A percentile compares a stretch with the other conserved stretches of the same genome.
Evolutionary conservation across 2,329 filamentous ascomycete genomes (phyloP).

Genomic region (Claviceps digitariae): DNA sequence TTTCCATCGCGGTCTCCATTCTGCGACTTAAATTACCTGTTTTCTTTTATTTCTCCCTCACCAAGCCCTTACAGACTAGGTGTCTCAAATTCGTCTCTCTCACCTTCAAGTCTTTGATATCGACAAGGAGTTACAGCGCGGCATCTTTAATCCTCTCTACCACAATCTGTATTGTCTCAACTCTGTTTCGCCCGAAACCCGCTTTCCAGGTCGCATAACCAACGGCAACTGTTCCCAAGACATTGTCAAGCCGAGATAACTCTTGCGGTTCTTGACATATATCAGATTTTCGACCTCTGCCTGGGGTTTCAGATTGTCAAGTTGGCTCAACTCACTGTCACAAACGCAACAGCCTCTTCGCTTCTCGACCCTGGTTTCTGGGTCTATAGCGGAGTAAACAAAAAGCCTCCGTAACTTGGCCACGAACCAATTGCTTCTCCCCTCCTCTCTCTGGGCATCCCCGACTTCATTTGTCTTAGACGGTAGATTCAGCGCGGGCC

Average conservation of each 20-base stretch:
- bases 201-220: neutral
- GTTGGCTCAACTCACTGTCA: slow-evolving; percentile 76
- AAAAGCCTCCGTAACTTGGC: slow-evolving; percentile 86
- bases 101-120: too few species aligned
- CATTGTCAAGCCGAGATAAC: neutral
- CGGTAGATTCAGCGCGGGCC: slow-evolving; percentile 3
- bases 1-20: neutral
- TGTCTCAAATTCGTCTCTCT: too few species aligned
- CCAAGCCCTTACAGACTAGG: too few species aligned
- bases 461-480: neutral
- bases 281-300: neutral
- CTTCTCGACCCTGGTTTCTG: slow-evolving; percentile 84
- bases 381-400: slow-evolving; percentile 94
- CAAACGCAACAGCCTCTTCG: slow-evolving; percentile 62
- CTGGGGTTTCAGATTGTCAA: slow-evolving; percentile 51
- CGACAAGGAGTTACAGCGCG: neutral
- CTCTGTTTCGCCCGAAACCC: neutral
- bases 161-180: neutral
- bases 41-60: neutral
- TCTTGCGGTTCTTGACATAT: neutral
- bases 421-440: neutral
- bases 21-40: slow-evolving; percentile 1
- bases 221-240: neutral
- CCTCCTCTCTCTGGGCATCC: neutral
- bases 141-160: neutral